These are phyloP conservation scores for Hortiboletus flavorubellus DNA, from an alignment of 768 basidiomycete genomes.

Conservation along the genomic window DNA sequence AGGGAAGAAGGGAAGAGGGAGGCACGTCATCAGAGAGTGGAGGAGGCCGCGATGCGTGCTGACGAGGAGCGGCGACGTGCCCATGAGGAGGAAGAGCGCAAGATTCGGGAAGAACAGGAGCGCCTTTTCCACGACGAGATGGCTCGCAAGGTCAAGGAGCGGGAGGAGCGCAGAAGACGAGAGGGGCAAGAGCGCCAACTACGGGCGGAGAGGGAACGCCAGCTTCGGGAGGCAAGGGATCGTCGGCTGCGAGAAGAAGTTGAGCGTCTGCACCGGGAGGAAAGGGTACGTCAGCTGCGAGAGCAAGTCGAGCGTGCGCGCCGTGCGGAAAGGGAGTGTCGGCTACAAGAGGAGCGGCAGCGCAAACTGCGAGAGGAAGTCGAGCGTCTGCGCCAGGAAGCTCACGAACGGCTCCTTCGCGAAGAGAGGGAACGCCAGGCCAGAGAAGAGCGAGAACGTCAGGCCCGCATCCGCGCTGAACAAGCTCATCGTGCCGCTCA, in stretches of 20 bases:
- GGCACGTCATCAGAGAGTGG: conserved; percentile 3
- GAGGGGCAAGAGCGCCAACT: conserved; percentile 11
- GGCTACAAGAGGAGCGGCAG: conserved; percentile 4
- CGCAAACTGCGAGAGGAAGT: conserved; percentile 14
- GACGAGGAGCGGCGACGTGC: conserved; percentile 17
- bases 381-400: conserved; percentile 10
- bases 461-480: conserved; percentile 22
- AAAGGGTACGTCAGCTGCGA: neutral
- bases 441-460: conserved; percentile 19
- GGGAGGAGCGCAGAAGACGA: conserved; percentile 7
- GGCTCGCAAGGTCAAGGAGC: conserved; percentile 14
- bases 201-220: conserved; percentile 13
- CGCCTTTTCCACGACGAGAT: conserved; percentile 1
- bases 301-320: conserved; percentile 8
- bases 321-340: conserved; percentile 3
- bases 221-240: neutral
- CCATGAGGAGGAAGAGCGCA: conserved; percentile 24
- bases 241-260: conserved; percentile 7
- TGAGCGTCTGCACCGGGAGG: neutral
- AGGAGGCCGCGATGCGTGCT: conserved; percentile 14
- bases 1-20: conserved; percentile 3
- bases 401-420: conserved; percentile 1
- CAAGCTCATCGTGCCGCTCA: conserved; percentile 7
- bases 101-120: conserved; percentile 22
- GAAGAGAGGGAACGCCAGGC: conserved; percentile 18